Evolutionary conservation across 2,329 filamentous ascomycete species (phyloP), one percentile per base, ranked within the genome.

Genomic region (Cladorrhinum sp.): DNA sequence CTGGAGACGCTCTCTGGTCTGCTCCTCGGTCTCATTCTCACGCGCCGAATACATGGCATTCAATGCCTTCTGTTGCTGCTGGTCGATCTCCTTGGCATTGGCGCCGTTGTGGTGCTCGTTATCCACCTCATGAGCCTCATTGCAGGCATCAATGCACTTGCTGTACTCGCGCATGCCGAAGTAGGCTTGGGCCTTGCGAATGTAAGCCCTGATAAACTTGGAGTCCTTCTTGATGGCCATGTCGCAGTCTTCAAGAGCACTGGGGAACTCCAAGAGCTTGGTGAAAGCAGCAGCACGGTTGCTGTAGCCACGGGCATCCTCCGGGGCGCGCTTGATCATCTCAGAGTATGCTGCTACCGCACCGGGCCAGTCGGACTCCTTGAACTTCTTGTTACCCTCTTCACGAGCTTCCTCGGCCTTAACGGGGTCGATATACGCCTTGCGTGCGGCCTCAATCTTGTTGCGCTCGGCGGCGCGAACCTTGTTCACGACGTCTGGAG

Each of bases 81-180:
- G 85, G 72, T 97, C 92, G 70, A 99, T 96, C 80, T 99, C 95
- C 46, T 92, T 86, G 0, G 89, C 82, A 73, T 97, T 95, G 73
- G 91, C 92, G 62, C 89, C 87, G 59, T 77, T 79, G 76, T 86
- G 80, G 71, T 82, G 75, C 68, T 86, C 85, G 62, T 82, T 82
- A 74, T 99, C 95, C 62, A 96, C 84, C 68, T 86, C 82, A 8
- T 83, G 80, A 1, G 96, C 95, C 73, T 92, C 91, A 42, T 86
- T 86, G 79, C 93, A 96, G 7, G 89, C 90, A 73, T 99, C 95
- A 61, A 98, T 81, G 73, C 91, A 96, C 75, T 93, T 94, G 76
- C 89, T 96, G 82, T 96, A 98, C 77, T 99, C 94, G 76, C 95
- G 91, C 95, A 99, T 99, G 70, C 92, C 92, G 68, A 95, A 92